Conservation (phyloP, 2,329 filamentous ascomycete genomes). For the Colletotrichum orchidophilum region DNA sequence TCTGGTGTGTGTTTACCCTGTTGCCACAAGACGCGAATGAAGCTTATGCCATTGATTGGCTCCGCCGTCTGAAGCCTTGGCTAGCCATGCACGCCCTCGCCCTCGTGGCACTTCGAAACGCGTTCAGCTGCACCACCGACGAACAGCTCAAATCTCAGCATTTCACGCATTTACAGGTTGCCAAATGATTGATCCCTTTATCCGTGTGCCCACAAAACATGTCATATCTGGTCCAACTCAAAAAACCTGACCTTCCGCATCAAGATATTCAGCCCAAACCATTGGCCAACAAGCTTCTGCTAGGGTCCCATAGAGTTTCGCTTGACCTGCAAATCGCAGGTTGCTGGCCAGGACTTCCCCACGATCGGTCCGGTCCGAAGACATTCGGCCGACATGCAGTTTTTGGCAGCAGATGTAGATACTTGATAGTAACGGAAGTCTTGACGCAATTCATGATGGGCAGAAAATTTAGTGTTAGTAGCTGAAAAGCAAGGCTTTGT, state of each 20-base stretch:
- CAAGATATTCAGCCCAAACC: background rate
- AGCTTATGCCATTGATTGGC: background rate
- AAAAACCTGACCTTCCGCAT: background rate
- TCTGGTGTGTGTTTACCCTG: no score
- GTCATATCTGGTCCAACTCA: background rate
- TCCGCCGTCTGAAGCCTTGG: background rate
- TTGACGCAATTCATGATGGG: background rate
- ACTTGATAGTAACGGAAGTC: background rate
- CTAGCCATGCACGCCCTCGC: background rate
- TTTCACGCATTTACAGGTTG: background rate
- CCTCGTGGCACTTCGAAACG: no score
- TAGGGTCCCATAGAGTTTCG: background rate
- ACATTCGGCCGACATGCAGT: background rate
- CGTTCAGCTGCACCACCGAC: background rate
- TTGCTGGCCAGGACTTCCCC: constrained; percentile 12
- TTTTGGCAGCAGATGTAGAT: background rate
- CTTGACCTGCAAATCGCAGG: background rate
- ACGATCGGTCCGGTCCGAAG: constrained; percentile 17
- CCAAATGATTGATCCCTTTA: background rate
- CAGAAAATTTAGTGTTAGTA: background rate
- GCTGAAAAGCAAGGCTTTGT: background rate
- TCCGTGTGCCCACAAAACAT: background rate
- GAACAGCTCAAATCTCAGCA: background rate
- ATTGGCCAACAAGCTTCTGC: background rate
- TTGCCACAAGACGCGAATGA: background rate